These are phyloP conservation scores for Ophiostoma angusticollis DNA, from an alignment of 2,329 filamentous ascomycete genomes.

Conservation along the genomic window DNA sequence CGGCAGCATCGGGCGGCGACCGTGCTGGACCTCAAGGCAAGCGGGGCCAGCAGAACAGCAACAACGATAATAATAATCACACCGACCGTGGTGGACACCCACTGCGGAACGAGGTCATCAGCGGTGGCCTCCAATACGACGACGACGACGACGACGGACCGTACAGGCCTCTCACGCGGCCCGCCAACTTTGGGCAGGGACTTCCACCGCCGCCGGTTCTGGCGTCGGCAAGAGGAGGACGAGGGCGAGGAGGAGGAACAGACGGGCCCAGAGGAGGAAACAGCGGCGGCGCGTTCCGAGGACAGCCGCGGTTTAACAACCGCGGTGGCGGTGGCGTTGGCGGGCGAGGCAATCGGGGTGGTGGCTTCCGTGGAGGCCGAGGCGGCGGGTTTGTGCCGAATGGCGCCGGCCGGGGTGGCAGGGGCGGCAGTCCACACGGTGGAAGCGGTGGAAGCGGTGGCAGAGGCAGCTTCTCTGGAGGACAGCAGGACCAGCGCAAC, in stretches of 20 bases:
- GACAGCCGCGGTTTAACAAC: constrained; percentile 16
- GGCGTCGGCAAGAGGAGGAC: constrained; percentile 20
- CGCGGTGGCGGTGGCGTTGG: constrained; percentile 15
- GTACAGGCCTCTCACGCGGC: constrained; percentile 59
- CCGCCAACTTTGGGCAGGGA: constrained; percentile 45
- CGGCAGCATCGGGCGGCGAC: constrained; percentile 19
- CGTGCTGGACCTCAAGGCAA: neutral
- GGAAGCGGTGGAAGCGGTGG: constrained; percentile 20
- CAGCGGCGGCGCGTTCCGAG: constrained; percentile 21
- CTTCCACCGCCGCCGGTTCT: constrained; percentile 30
- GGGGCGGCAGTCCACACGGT: constrained; percentile 24
- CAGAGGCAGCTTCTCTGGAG: no score
- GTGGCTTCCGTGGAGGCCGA: constrained; percentile 22
- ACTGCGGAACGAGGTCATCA: constrained; percentile 26
- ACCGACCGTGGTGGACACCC: constrained; percentile 18
- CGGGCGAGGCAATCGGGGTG: constrained; percentile 33
- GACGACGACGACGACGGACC: constrained; percentile 51
- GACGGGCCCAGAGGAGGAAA: constrained; percentile 6
- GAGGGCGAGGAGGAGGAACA: constrained; percentile 16
- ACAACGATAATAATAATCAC: neutral
- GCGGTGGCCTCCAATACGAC: constrained; percentile 46
- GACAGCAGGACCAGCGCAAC: neutral
- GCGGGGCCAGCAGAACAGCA: neutral
- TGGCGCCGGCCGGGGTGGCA: constrained; percentile 22
- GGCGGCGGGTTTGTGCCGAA: constrained; percentile 24